phyloP scores from a whole-genome alignment of 345 rosid genomes.

The Gossypium arboreum region DNA sequence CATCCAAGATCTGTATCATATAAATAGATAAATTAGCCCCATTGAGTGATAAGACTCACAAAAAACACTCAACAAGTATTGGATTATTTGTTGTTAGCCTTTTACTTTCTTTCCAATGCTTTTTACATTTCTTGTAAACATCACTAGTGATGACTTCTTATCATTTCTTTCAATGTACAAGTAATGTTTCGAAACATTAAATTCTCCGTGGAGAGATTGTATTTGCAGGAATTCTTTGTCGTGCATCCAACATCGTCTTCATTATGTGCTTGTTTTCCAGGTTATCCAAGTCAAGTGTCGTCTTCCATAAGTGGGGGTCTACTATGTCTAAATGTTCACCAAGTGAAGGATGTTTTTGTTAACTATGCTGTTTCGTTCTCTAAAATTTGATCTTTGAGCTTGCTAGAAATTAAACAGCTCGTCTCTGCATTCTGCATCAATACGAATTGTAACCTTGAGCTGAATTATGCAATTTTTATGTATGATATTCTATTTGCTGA shows the following conservation, averaged over 20 bases:
- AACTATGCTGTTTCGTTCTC: not conserved
- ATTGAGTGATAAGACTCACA: too few species aligned
- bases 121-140: not conserved
- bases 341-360: not conserved
- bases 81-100: not conserved
- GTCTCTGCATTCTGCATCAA: not conserved
- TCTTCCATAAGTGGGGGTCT: conserved; percentile 12
- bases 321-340: conserved; percentile 7
- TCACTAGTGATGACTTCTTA: not conserved
- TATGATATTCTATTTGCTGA: too few species aligned
- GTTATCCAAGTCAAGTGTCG: not conserved
- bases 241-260: not conserved
- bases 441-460: not conserved
- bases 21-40: too few species aligned
- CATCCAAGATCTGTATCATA: too few species aligned
- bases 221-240: conserved; percentile 2
- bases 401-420: not conserved
- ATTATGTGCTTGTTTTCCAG: not conserved
- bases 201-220: not conserved
- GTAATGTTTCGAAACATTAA: not conserved
- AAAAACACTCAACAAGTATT: too few species aligned
- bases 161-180: not conserved
- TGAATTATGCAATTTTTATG: too few species aligned
- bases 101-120: not conserved
- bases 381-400: not conserved